Evolutionary conservation across 2,329 filamentous ascomycete genomes (phyloP).

Genomic region (Aureobasidium lini): DNA sequence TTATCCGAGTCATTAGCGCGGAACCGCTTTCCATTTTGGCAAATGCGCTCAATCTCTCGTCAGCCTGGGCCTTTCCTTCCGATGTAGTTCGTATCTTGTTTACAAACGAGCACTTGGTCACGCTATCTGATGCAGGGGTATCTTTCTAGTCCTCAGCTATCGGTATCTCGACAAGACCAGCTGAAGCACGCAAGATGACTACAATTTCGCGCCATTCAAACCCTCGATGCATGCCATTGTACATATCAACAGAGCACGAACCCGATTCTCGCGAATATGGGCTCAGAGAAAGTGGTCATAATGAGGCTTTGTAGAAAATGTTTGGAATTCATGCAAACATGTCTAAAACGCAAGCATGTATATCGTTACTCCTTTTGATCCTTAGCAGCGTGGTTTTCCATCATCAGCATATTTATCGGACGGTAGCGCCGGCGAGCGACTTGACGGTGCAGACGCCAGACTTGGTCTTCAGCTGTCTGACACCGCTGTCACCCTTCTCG

Average conservation of each 20-base stretch:
- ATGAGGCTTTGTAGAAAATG: neutral
- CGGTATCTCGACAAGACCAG: neutral
- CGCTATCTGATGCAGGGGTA: neutral
- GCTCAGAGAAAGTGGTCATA: too few relatives aligned
- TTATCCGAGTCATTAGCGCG: neutral
- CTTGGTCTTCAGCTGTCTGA: conserved; percentile 64
- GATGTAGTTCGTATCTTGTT: neutral
- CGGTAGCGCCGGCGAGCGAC: conserved; percentile 69
- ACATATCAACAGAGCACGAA: too few relatives aligned
- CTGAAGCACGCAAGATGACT: too few relatives aligned
- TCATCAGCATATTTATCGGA: conserved; percentile 55
- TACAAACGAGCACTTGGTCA: neutral
- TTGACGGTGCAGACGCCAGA: conserved; percentile 79
- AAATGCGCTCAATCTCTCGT: neutral
- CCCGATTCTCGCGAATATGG: too few relatives aligned
- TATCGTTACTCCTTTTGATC: neutral
- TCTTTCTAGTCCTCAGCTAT: too few relatives aligned
- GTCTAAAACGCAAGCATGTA: neutral
- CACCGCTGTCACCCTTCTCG: conserved; percentile 48
- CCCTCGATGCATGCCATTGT: too few relatives aligned
- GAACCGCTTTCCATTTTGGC: neutral
- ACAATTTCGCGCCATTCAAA: too few relatives aligned
- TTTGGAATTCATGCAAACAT: neutral
- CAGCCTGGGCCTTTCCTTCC: neutral
- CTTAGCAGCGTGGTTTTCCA: neutral